Percentiles rank a stretch among this genome's conserved stretches.
These are phyloP conservation scores for Chlorella sorokiniana DNA, from an alignment of 139 green algal genomes.

Conservation along the genomic window DNA sequence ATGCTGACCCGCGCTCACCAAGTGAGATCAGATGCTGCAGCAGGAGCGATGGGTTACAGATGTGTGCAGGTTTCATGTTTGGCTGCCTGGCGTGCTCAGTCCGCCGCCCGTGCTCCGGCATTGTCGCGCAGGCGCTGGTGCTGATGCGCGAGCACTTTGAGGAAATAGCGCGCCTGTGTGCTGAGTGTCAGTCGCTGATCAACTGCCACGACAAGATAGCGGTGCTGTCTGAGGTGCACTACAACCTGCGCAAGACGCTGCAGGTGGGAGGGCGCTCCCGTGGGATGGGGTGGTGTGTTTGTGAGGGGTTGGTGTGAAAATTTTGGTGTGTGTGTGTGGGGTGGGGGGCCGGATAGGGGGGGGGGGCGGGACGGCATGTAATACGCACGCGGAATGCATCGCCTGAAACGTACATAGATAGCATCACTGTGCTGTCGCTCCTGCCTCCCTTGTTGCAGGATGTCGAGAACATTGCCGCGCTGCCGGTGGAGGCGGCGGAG, in stretches of 20 bases:
- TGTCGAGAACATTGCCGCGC: constrained; percentile 57
- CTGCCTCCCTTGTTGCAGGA: constrained; percentile 7
- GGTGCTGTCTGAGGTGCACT: constrained; percentile 66
- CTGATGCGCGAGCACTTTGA: constrained; percentile 17
- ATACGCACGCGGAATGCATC: no score
- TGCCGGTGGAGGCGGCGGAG: constrained; percentile 47
- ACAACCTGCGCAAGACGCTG: constrained; percentile 74
- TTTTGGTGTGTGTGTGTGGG: background rate
- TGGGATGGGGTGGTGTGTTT: no score
- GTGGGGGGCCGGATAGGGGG: background rate
- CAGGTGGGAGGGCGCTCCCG: constrained; percentile 1
- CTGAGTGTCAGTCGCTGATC: constrained; percentile 72
- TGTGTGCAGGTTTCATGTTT: background rate
- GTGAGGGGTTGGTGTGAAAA: no score
- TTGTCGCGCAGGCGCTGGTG: constrained; percentile 23
- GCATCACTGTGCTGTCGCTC: background rate
- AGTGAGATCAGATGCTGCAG: background rate
- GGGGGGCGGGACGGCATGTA: no score
- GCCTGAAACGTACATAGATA: no score
- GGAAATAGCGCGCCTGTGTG: constrained; percentile 67
- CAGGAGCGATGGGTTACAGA: background rate
- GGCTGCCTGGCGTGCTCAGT: background rate
- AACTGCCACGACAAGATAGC: constrained; percentile 82
- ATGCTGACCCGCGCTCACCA: constrained; percentile 66
- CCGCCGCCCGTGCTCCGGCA: background rate